Evolutionary conservation across 179 eudicot species (phyloP).

Genomic region (Camellia oleifera): DNA sequence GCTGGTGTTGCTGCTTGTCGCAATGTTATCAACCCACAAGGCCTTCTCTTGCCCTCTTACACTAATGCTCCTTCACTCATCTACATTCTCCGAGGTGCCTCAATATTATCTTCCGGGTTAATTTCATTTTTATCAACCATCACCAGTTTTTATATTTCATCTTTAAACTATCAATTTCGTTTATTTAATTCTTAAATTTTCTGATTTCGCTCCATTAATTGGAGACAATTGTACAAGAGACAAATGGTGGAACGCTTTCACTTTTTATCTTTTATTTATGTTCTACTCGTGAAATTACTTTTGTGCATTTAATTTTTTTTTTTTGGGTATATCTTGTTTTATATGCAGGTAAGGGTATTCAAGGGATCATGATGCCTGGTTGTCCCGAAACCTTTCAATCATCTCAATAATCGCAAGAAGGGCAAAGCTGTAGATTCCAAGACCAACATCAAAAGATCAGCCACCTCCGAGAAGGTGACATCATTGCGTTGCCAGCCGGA

Average conservation of each 20-base stretch:
- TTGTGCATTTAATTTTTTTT: not conserved
- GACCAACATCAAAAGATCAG: constrained; percentile 68
- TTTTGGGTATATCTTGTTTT: not conserved
- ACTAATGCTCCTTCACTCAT: constrained; percentile 42
- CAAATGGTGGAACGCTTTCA: too few species aligned
- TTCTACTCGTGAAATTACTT: too few species aligned
- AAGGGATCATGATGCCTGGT: constrained; percentile 57
- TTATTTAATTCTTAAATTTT: too few species aligned
- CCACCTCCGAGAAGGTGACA: constrained; percentile 51
- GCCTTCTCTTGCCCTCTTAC: constrained; percentile 58
- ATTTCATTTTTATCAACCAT: too few species aligned
- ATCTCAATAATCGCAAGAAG: constrained; percentile 25
- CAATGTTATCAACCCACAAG: constrained; percentile 40
- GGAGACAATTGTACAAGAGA: too few species aligned
- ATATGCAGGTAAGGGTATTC: constrained; percentile 50
- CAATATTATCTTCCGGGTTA: too few species aligned
- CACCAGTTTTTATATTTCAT: too few species aligned
- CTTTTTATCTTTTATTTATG: too few species aligned
- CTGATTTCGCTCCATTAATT: too few species aligned
- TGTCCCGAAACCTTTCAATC: constrained; percentile 74
- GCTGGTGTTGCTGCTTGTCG: constrained; percentile 52
- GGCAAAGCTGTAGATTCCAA: constrained; percentile 28
- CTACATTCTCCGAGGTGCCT: constrained; percentile 52
- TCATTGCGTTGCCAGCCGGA: constrained; percentile 55
- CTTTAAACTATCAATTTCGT: too few species aligned